Evolutionary conservation across 2,329 filamentous ascomycete species (phyloP), one percentile per base, ranked within the genome.

Genomic region (Fusarium continuum): DNA sequence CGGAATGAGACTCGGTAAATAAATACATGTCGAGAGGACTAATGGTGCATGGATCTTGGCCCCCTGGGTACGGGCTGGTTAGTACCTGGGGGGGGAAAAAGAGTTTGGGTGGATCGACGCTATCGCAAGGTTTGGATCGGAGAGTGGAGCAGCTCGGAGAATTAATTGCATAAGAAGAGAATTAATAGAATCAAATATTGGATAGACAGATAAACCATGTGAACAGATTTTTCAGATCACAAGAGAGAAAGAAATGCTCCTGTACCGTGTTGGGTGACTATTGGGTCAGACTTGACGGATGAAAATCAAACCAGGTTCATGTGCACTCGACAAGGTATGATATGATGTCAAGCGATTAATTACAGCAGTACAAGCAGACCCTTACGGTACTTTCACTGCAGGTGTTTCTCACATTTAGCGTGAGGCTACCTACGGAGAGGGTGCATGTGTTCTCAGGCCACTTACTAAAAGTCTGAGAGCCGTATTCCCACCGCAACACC

Each of bases 121-220:
- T 63, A 62, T 62, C 47, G 32, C 26, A 22, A 58, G 14, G 38
- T n/a, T 49, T 51, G 41, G 32, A 35, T 38, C 25, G 31, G 23
- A 49, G 44, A 55, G 60, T 65, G 25, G 57, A 60, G 57, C 39
- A 39, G 34, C 16, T 53, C 61, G 61, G 56, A 43, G 36, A 58
- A 54, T 58, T 52, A 49, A 61, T 26, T 25, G 14, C 25, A 35
- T 22, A 22, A 31, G 19, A 14, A 32, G 14, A 32, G 13, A 28
- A 23, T 35, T 25, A 38, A 45, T 36, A 25, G 35, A 34, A 36
- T 38, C 8, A 14, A 13, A 41, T 36, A 19, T 25, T 28, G 32
- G 34, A 40, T 34, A 22, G 47, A 60, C 20, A 8, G 8, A 26
- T 25, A n/a, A 34, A 28, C 39, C 10, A 19, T 16, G 17, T 7